Evolutionary conservation across 805 yeast species (phyloP).

Genomic region (Yueomyces sinensis): DNA sequence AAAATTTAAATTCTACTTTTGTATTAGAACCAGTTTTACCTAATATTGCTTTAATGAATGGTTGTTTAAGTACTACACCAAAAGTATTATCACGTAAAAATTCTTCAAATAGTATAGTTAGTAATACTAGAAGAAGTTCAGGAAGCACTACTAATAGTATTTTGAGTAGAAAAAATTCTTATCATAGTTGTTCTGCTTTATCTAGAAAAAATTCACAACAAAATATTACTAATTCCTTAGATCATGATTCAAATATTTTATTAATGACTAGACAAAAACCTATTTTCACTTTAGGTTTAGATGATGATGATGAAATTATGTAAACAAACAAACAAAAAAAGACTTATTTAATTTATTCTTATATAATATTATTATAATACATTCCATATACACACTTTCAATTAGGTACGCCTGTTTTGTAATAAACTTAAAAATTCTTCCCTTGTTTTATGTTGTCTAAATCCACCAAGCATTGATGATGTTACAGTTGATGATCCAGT

Average conservation of each 20-base stretch:
- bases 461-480: conserved; percentile 94
- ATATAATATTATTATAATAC: too few relatives aligned
- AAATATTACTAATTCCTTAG: too few relatives aligned
- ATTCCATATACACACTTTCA: too few relatives aligned
- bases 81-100: conserved; percentile 8
- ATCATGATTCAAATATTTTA: too few relatives aligned
- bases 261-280: too few relatives aligned
- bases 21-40: conserved; percentile 21
- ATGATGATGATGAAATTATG: too few relatives aligned
- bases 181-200: neutral
- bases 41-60: conserved; percentile 20
- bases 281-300: neutral
- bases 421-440: conserved; percentile 85
- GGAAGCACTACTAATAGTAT: neutral
- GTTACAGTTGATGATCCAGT: conserved; percentile 89
- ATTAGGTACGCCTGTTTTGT: conserved; percentile 34
- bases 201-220: neutral
- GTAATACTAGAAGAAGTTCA: neutral
- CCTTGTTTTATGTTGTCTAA: conserved; percentile 89
- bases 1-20: conserved; percentile 16
- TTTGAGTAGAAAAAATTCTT: neutral
- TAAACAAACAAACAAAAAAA: too few relatives aligned
- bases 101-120: conserved; percentile 5
- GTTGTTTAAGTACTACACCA: conserved; percentile 21
- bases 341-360: too few relatives aligned